Conservation (phyloP, 306 rosid genomes). For the Alnus glutinosa region DNA sequence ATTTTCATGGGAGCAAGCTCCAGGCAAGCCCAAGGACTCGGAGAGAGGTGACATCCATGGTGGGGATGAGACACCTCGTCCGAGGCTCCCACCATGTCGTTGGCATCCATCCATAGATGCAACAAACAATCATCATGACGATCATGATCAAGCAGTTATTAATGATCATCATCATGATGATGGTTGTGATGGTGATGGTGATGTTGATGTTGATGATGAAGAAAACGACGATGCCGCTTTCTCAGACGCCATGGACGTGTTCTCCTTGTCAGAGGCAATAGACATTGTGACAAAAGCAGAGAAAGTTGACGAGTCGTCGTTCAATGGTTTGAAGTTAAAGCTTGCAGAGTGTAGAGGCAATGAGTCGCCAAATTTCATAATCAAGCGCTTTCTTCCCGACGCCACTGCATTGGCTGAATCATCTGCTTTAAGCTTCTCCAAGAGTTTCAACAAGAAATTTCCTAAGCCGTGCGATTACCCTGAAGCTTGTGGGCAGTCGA, state of each 20-base stretch:
- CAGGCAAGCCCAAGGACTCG: slow-evolving; percentile 67
- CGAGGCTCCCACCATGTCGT: slow-evolving; percentile 55
- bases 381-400: slow-evolving; percentile 83
- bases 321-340: slow-evolving; percentile 44
- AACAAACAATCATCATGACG: not conserved
- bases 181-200: slow-evolving; percentile 7
- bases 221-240: slow-evolving; percentile 25
- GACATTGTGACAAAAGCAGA: slow-evolving; percentile 68
- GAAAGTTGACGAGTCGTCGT: slow-evolving; percentile 23
- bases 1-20: slow-evolving; percentile 80
- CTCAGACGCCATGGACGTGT: slow-evolving; percentile 61
- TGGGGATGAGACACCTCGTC: slow-evolving; percentile 46
- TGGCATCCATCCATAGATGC: slow-evolving; percentile 37
- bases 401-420: slow-evolving; percentile 80
- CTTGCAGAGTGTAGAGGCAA: slow-evolving; percentile 49
- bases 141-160: slow-evolving; percentile 4
- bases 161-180: not conserved
- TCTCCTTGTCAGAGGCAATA: slow-evolving; percentile 79
- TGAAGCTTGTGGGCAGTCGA: slow-evolving; percentile 36
- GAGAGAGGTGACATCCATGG: slow-evolving; percentile 16
- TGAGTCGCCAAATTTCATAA: slow-evolving; percentile 66
- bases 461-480: slow-evolving; percentile 28
- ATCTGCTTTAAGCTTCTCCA: slow-evolving; percentile 35
- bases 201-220: slow-evolving; percentile 17
- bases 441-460: slow-evolving; percentile 23